Conservation (phyloP, 1,284 basidiomycete genomes). For the Polyporus tsugae region DNA sequence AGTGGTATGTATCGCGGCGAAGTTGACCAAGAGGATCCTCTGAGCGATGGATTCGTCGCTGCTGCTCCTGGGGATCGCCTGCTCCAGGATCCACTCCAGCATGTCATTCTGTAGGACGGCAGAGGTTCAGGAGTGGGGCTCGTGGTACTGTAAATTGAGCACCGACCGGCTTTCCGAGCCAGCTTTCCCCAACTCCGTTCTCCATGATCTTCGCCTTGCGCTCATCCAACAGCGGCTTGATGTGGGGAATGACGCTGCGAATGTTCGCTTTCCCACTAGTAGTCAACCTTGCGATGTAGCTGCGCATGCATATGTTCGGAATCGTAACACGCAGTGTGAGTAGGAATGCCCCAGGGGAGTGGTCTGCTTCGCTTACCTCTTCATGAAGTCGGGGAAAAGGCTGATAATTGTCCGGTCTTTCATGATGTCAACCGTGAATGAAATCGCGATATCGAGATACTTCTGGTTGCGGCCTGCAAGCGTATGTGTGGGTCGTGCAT, state of each 20-base stretch:
- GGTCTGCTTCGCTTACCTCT: slow-evolving; percentile 12
- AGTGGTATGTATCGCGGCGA: slow-evolving; percentile 52
- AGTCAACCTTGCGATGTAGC: not conserved
- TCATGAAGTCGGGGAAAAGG: slow-evolving; percentile 21
- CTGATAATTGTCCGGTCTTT: slow-evolving; percentile 17
- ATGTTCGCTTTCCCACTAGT: slow-evolving; percentile 11
- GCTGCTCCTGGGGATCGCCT: slow-evolving; percentile 42
- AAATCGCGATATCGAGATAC: slow-evolving; percentile 26
- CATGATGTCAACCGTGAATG: slow-evolving; percentile 25
- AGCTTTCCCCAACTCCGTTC: slow-evolving; percentile 24
- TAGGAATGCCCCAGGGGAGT: too few species aligned
- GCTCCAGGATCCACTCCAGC: slow-evolving; percentile 56
- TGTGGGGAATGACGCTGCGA: slow-evolving; percentile 8
- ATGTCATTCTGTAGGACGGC: slow-evolving; percentile 47
- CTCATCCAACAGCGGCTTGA: slow-evolving; percentile 34
- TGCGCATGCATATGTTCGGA: not conserved
- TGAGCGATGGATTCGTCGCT: slow-evolving; percentile 44
- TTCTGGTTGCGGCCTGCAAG: slow-evolving; percentile 28
- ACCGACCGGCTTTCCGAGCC: slow-evolving; percentile 17
- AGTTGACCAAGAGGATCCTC: slow-evolving; percentile 53
- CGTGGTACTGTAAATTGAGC: not conserved
- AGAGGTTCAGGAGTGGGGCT: not conserved
- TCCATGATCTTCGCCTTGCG: slow-evolving; percentile 25
- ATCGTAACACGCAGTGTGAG: not conserved
- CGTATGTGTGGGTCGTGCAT: too few species aligned